Percentiles rank a stretch among this genome's conserved stretches.
phyloP scores from a whole-genome alignment of 2,329 filamentous ascomycete genomes.

The Diplocarpon rosae region DNA sequence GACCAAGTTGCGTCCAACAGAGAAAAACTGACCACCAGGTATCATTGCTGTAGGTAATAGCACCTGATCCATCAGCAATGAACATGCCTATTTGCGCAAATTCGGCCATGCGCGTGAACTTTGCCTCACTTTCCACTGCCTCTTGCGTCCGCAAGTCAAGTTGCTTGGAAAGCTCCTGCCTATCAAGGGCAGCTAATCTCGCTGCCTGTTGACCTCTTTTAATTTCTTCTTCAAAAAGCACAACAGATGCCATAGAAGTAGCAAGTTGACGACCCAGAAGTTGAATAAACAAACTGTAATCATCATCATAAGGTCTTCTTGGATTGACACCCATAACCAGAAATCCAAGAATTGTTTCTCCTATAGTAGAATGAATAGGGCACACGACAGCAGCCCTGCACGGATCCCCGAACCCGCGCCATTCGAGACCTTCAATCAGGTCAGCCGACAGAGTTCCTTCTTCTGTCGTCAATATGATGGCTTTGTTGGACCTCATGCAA shows the following conservation, averaged over 20 bases:
- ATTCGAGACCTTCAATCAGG: slow-evolving; percentile 56
- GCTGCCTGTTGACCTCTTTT: slow-evolving; percentile 62
- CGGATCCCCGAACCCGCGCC: slow-evolving; percentile 60
- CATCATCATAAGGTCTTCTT: slow-evolving; percentile 65
- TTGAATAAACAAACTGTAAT: slow-evolving; percentile 69
- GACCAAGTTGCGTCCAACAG: too few species aligned
- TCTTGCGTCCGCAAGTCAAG: slow-evolving; percentile 54
- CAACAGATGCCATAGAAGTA: slow-evolving; percentile 70
- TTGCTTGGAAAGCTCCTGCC: slow-evolving; percentile 67
- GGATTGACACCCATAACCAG: slow-evolving; percentile 72
- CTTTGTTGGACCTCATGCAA: slow-evolving; percentile 57
- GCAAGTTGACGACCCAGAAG: slow-evolving; percentile 65
- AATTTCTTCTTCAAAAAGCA: slow-evolving; percentile 76
- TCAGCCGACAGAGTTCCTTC: slow-evolving; percentile 52
- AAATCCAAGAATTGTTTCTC: slow-evolving; percentile 65
- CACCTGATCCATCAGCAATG: slow-evolving; percentile 61
- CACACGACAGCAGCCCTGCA: slow-evolving; percentile 64
- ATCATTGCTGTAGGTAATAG: slow-evolving; percentile 72
- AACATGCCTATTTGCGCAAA: slow-evolving; percentile 78
- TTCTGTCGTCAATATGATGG: slow-evolving; percentile 57
- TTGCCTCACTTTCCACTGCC: slow-evolving; percentile 58
- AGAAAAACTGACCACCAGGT: slow-evolving; percentile 40
- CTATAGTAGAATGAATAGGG: slow-evolving; percentile 65
- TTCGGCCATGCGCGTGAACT: slow-evolving; percentile 76
- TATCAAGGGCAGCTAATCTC: slow-evolving; percentile 62